These are phyloP conservation scores for Mucor sp. DNA, from an alignment of 371 early-diverging fungal genomes.

Conservation along the genomic window DNA sequence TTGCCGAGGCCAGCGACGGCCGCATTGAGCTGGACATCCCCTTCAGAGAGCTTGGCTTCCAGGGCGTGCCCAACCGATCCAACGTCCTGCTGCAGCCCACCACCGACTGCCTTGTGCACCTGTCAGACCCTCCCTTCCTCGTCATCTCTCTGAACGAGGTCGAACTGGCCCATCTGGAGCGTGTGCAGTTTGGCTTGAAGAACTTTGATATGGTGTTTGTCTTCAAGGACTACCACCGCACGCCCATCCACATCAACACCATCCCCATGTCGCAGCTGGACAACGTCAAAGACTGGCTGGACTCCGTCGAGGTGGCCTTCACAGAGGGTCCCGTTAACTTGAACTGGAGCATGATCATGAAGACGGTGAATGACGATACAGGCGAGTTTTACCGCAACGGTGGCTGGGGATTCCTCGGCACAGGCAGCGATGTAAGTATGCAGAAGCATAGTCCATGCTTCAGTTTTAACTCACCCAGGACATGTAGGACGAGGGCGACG, in stretches of 20 bases:
- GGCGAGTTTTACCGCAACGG: conserved; percentile 95
- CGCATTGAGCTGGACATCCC: conserved; percentile 94
- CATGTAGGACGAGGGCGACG: conserved; percentile 45
- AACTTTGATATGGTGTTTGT: conserved; percentile 99
- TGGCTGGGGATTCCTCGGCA: conserved; percentile 95
- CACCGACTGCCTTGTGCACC: conserved; percentile 95
- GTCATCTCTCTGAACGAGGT: conserved; percentile 95
- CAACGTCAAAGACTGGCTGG: conserved; percentile 98
- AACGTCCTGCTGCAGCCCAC: conserved; percentile 97
- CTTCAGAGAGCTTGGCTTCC: conserved; percentile 94
- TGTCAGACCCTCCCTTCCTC: conserved; percentile 97
- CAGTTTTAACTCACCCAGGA: too few relatives aligned
- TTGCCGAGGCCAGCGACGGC: conserved; percentile 83
- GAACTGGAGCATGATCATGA: conserved; percentile 99
- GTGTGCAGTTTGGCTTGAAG: conserved; percentile 97
- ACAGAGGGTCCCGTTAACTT: conserved; percentile 98
- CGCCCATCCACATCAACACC: conserved; percentile 96
- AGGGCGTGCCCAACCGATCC: conserved; percentile 96
- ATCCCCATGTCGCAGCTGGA: conserved; percentile 95
- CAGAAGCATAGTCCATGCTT: not conserved
- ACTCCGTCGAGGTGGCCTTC: conserved; percentile 95
- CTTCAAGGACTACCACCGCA: conserved; percentile 91
- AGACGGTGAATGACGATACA: conserved; percentile 97
- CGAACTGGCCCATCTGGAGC: conserved; percentile 98
- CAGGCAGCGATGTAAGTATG: conserved; percentile 55